These are phyloP conservation scores for Ceratocystis cacaofunesta DNA, from an alignment of 2,329 filamentous ascomycete genomes.

Conservation along the genomic window DNA sequence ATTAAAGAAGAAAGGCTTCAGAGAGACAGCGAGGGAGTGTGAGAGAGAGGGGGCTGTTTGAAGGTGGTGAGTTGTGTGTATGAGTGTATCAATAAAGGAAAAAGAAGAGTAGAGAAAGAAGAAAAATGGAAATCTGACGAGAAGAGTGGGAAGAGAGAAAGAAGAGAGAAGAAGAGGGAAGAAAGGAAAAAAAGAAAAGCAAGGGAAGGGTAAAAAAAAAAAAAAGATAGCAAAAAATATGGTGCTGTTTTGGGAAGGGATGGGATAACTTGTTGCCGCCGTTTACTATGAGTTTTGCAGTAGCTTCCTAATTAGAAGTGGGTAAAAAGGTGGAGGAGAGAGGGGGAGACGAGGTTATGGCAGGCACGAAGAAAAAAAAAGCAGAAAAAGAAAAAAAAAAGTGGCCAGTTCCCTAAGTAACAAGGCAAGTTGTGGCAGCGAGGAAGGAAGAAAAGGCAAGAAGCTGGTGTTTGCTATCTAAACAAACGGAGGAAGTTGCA, in stretches of 20 bases:
- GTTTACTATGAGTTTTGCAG: slow-evolving; percentile 1
- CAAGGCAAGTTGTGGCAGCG: not conserved
- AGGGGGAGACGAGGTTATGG: not conserved
- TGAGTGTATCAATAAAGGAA: slow-evolving; percentile 15
- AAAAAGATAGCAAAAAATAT: slow-evolving; percentile 13
- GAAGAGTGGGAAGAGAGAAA: slow-evolving; percentile 16
- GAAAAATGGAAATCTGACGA: slow-evolving; percentile 17
- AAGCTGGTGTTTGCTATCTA: not conserved
- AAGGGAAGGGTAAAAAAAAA: not conserved
- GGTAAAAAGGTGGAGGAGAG: not conserved
- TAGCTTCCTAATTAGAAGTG: slow-evolving; percentile 2
- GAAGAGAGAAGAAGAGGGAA: slow-evolving; percentile 6
- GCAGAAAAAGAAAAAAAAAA: slow-evolving; percentile 1
- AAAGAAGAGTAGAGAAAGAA: slow-evolving; percentile 18
- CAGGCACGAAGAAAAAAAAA: not conserved
- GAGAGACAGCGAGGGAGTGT: slow-evolving; percentile 10
- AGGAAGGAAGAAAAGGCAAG: not conserved
- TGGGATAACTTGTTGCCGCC: not conserved
- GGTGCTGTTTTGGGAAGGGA: slow-evolving; percentile 15
- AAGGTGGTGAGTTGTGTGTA: slow-evolving; percentile 2
- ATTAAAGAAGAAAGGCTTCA: not conserved
- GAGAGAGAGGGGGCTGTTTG: not conserved
- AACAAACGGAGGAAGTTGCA: slow-evolving; percentile 5
- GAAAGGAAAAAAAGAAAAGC: slow-evolving; percentile 2
- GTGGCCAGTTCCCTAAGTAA: slow-evolving; percentile 14